Base-by-base conservation (phyloP, 2,329 filamentous ascomycete genomes). In the Aspergillus arachidicola region DNA sequence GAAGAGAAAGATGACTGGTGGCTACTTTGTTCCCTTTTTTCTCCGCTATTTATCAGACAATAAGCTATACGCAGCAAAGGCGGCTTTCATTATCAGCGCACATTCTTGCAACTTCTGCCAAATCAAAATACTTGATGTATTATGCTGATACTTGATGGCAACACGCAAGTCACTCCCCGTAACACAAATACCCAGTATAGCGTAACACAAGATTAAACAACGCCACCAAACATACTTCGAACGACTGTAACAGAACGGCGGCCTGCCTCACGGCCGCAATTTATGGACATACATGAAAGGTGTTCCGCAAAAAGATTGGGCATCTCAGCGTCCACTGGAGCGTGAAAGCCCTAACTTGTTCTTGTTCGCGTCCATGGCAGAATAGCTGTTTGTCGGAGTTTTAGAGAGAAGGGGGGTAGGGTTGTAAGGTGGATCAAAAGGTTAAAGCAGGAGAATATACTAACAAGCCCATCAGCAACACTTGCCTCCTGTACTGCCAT, bases 391-490 rank as follows among this genome's bases (percentile, higher is more conserved):
- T 16, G 32, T 14, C 9, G 7, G 11, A 55, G 36, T 36, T 36
- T 38, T 9, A 36, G 21, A 21, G 16, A 41, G 12, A 36, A 30
- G 59, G 46, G 6, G 26, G 6, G 19, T 28, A 30, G 21, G 41
- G 36, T 53, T 57, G 58, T 51, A 62, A 62, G 38, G 36, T 56
- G 46, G 53, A 43, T 51, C 56, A 12, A 50, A 65, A 61, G 59
- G 57, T 59, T 58, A 58, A 58, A 50, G 61, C 21, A 60, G 43
- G 63, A 66, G 54, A 60, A 64, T 59, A 59, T 67, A 70, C 66
- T 51, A 72, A 53, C 54, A 50, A 46, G 12, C 43, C 50, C 41
- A 60, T 72, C 88, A 96, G 78, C 92, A 96, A 84, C 93, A 96
- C 81, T 93, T 93, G 74, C 88, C 84, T 60, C 85, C 84, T 63